These are phyloP conservation scores for Prunus persica DNA, from an alignment of 306 rosid species.

Conservation along the genomic window DNA sequence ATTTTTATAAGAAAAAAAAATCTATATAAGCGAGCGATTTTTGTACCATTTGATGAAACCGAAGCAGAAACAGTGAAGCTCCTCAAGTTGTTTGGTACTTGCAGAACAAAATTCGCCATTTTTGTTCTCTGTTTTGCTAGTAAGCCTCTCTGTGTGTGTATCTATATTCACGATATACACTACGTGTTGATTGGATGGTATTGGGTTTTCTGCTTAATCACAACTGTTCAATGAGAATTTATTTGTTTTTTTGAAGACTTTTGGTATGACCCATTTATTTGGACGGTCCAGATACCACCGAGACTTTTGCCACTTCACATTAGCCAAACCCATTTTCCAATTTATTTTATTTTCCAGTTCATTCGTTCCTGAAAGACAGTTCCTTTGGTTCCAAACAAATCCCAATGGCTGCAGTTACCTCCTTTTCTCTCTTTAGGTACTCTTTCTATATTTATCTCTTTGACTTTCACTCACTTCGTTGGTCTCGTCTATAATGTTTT, in stretches of 20 bases:
- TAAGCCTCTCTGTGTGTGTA: neutral
- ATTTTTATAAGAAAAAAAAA: neutral
- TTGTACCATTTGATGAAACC: slow-evolving; percentile 66
- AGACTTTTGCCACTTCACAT: neutral
- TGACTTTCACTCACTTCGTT: neutral
- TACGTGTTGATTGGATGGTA: neutral
- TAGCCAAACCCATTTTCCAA: neutral
- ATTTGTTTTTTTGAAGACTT: neutral
- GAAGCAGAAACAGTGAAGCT: slow-evolving; percentile 64
- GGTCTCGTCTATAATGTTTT: neutral
- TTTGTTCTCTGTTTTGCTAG: neutral
- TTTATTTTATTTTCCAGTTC: neutral
- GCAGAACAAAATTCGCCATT: slow-evolving; percentile 73
- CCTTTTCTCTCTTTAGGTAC: slow-evolving; percentile 49
- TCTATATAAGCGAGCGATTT: neutral
- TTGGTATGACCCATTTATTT: neutral
- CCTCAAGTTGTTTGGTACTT: slow-evolving; percentile 54
- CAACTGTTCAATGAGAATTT: neutral
- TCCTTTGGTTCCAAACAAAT: neutral
- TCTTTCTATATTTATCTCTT: neutral
- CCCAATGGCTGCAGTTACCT: slow-evolving; percentile 54
- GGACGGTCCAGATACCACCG: neutral
- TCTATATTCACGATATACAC: neutral
- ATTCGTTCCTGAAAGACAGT: neutral
- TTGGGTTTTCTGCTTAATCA: neutral